Evolutionary conservation across 805 yeast genomes (phyloP).

Genomic region (Hanseniaspora mollemarum): DNA sequence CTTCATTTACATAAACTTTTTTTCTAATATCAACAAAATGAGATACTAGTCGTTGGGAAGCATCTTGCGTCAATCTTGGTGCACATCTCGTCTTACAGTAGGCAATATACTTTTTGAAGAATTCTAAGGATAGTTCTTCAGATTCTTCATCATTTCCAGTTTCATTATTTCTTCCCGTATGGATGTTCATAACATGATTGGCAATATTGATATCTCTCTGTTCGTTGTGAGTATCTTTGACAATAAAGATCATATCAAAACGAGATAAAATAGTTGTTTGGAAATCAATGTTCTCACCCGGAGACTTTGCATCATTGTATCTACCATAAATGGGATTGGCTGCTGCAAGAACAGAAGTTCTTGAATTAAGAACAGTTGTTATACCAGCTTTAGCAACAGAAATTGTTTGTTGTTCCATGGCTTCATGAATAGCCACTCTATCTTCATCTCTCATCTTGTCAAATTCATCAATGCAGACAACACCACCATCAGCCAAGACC

Average conservation of each 20-base stretch:
- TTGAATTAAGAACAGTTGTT: slow-evolving; percentile 87
- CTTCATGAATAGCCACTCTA: slow-evolving; percentile 97
- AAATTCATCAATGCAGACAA: slow-evolving; percentile 96
- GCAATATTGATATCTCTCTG: slow-evolving; percentile 81
- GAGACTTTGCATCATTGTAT: slow-evolving; percentile 88
- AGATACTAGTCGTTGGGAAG: slow-evolving; percentile 79
- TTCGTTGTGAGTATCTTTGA: slow-evolving; percentile 87
- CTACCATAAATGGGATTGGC: slow-evolving; percentile 97
- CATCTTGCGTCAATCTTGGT: slow-evolving; percentile 78
- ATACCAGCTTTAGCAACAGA: slow-evolving; percentile 99
- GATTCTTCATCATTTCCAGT: slow-evolving; percentile 35
- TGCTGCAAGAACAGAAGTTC: slow-evolving; percentile 94
- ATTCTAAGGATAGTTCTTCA: slow-evolving; percentile 57
- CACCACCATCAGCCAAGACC: slow-evolving; percentile 99
- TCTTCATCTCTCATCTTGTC: slow-evolving; percentile 99
- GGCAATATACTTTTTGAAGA: slow-evolving; percentile 84
- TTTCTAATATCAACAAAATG: slow-evolving; percentile 86
- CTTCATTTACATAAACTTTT: slow-evolving; percentile 68
- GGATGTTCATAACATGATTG: slow-evolving; percentile 86
- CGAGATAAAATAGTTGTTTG: slow-evolving; percentile 94
- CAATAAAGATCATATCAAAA: slow-evolving; percentile 96
- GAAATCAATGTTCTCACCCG: slow-evolving; percentile 96
- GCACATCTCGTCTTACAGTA: slow-evolving; percentile 87
- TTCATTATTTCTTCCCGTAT: slow-evolving; percentile 55
- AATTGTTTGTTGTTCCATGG: slow-evolving; percentile 99